Evolutionary conservation across 164 flowering plant species (phyloP).

Genomic region (Nymphaea thermarum): DNA sequence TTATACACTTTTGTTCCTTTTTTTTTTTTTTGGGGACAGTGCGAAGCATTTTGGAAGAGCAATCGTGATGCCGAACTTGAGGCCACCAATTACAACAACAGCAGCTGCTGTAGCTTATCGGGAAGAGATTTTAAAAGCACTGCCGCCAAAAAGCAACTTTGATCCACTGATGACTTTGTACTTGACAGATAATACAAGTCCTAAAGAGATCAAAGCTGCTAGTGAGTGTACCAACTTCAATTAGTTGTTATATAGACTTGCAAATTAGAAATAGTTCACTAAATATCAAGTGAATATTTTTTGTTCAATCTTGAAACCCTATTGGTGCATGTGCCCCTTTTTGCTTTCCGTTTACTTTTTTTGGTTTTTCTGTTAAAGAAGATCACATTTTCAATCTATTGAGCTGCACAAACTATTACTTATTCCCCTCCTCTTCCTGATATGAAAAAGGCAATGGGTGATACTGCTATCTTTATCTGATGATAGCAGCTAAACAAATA

Average conservation of each 20-base stretch:
- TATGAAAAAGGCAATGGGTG: too few species aligned
- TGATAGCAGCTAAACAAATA: too few species aligned
- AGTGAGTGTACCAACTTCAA: conserved; percentile 36
- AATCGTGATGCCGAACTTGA: conserved; percentile 90
- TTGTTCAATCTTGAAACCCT: too few species aligned
- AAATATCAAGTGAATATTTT: too few species aligned
- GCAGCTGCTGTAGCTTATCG: conserved; percentile 77
- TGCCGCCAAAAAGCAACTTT: conserved; percentile 51
- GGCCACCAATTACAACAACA: conserved; percentile 81
- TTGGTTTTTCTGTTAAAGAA: too few species aligned
- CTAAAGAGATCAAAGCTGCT: conserved; percentile 83
- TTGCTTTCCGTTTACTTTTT: too few species aligned
- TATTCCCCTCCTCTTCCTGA: too few species aligned
- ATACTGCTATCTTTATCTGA: too few species aligned
- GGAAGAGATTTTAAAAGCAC: conserved; percentile 65
- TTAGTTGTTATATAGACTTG: neutral
- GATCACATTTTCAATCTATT: too few species aligned
- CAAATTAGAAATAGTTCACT: neutral
- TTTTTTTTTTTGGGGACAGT: conserved; percentile 26
- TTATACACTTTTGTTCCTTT: too few species aligned
- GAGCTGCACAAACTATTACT: too few species aligned
- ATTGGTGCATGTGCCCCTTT: too few species aligned
- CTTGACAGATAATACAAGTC: conserved; percentile 77
- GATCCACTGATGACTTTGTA: conserved; percentile 94
- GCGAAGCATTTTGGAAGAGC: conserved; percentile 76